Evolutionary conservation across 495 filamentous ascomycete genomes (phyloP).

Genomic region (Penicillium coprophilum): DNA sequence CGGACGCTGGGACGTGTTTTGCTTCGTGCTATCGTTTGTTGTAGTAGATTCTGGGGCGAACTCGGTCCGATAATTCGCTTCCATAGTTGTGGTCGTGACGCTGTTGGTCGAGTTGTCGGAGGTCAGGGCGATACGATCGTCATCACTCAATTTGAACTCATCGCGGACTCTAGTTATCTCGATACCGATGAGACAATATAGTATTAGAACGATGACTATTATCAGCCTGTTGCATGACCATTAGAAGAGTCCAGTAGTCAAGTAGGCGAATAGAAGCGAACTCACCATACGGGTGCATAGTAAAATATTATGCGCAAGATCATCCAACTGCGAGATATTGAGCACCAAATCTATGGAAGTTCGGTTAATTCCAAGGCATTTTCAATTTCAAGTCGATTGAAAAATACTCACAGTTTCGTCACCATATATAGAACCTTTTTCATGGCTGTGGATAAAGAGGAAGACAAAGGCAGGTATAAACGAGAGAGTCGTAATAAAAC

Average conservation of each 20-base stretch:
- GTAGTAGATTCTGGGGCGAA: constrained; percentile 12
- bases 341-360: constrained; percentile 43
- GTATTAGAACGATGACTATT: constrained; percentile 37
- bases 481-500: constrained; percentile 34
- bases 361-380: neutral
- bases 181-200: constrained; percentile 43
- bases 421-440: constrained; percentile 45
- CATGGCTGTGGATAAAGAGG: constrained; percentile 39
- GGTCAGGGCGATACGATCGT: constrained; percentile 30
- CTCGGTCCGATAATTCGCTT: constrained; percentile 5
- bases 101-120: constrained; percentile 19
- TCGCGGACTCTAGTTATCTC: constrained; percentile 42
- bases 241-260: neutral
- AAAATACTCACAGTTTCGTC: constrained; percentile 38
- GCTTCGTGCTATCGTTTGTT: constrained; percentile 9
- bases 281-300: constrained; percentile 48
- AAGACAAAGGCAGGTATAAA: constrained; percentile 46
- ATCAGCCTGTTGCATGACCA: constrained; percentile 29
- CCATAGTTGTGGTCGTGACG: constrained; percentile 15
- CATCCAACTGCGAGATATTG: constrained; percentile 46
- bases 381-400: neutral
- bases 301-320: constrained; percentile 44
- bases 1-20: neutral
- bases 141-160: constrained; percentile 35
- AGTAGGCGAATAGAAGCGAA: neutral